These are phyloP conservation scores for Flaveria sonorensis DNA, from an alignment of 129 eudicot genomes.

Conservation along the genomic window DNA sequence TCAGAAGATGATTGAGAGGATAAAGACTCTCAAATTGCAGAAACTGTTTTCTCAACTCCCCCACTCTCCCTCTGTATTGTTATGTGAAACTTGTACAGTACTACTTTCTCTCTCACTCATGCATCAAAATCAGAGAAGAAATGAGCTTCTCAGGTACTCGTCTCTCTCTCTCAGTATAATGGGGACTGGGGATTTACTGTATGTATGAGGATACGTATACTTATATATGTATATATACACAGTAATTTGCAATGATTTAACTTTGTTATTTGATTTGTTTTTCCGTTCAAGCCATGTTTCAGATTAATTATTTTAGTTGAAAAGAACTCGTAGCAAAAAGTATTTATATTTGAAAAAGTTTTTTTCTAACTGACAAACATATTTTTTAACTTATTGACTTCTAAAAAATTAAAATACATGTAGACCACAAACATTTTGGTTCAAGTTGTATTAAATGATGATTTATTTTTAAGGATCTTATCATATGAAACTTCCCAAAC, in stretches of 20 bases:
- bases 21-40: constrained; percentile 39
- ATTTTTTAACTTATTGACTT: too few relatives aligned
- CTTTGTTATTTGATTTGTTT: constrained; percentile 11
- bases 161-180: neutral
- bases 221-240: neutral
- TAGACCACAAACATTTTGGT: too few relatives aligned
- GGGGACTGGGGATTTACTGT: constrained; percentile 11
- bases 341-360: too few relatives aligned
- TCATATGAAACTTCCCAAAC: too few relatives aligned
- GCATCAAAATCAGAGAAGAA: constrained; percentile 86
- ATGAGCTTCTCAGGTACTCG: constrained; percentile 59
- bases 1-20: constrained; percentile 24
- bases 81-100: constrained; percentile 49
- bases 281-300: too few relatives aligned
- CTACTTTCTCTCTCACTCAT: constrained; percentile 34
- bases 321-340: too few relatives aligned
- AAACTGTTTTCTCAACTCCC: constrained; percentile 33
- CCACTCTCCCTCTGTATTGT: constrained; percentile 32
- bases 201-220: neutral
- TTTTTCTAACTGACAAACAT: too few relatives aligned
- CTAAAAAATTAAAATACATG: too few relatives aligned
- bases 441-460: too few relatives aligned
- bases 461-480: too few relatives aligned
- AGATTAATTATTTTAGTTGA: too few relatives aligned
- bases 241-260: constrained; percentile 17